Evolutionary conservation across 2,329 filamentous ascomycete species (phyloP), one percentile per base, ranked within the genome.

Genomic region (Zasmidium angulare): DNA sequence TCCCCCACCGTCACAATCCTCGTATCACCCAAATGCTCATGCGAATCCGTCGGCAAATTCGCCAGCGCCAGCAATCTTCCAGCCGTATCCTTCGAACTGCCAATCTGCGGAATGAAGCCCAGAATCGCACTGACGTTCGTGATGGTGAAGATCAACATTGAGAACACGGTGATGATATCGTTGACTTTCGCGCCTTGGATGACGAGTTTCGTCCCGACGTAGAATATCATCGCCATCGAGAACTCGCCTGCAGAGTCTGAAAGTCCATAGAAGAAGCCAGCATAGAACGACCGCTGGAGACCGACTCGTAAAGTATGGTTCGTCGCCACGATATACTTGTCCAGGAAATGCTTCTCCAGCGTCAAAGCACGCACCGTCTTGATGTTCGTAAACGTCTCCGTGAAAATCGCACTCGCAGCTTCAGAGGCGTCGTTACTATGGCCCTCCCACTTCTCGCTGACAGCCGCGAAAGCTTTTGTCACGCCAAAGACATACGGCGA

Each of bases 111-210:
- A 22, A 98, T 85, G 69, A 87, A 88, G 50, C 84, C 82, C 19
- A 96, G 76, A 56, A 95, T 84, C 29, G 82, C 81, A 36, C 86
- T 86, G 1, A 89, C 85, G 11, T 89, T 90, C 11, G 87, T 86
- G 57, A 96, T 85, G 61, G 89, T 88, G 71, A 97, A 90, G n/a
- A 96, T 82, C 1, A 98, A 81, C 55, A 96, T 81, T 31, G 92
- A 89, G 67, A 95, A 87, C 0, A 95, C 89, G 61, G 88, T 85
- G 24, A 96, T 77, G 19, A 95, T 83, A 1, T 82, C 77, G 1
- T 82, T 79, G 0, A 88, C 82, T 0, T 78, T 79, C 43, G 82
- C 75, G 10, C 77, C 70, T 47, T 75, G 73, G 0, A 81, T 79
- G 4, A 90, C 81, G 11, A 96, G 79, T 0, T 83, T 76, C 0